phyloP scores from a whole-genome alignment of 2,329 filamentous ascomycete species.

The Grosmannia penicillata region DNA sequence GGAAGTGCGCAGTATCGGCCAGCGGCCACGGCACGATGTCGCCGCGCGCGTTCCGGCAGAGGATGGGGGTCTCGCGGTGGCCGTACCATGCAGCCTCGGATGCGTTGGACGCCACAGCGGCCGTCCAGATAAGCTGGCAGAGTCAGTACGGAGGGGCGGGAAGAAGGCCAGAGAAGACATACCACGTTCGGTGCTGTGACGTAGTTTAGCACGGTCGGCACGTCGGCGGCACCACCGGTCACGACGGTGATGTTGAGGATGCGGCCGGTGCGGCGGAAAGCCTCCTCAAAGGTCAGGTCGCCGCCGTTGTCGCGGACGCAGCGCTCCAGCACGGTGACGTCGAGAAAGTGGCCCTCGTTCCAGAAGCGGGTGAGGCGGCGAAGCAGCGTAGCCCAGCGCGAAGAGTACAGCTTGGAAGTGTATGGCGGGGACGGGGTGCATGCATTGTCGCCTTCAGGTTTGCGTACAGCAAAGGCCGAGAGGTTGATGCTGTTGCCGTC shows the following conservation, averaged over 20 bases:
- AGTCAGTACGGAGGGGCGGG: no score
- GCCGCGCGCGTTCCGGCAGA: slow-evolving; percentile 54
- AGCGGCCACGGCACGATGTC: slow-evolving; percentile 61
- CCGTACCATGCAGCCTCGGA: slow-evolving; percentile 50
- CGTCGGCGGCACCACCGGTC: slow-evolving; percentile 53
- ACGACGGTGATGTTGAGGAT: slow-evolving; percentile 87
- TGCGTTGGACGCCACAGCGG: slow-evolving; percentile 62
- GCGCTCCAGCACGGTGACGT: slow-evolving; percentile 67
- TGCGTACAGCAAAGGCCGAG: slow-evolving; percentile 58
- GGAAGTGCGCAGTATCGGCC: slow-evolving; percentile 44
- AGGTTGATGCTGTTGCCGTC: slow-evolving; percentile 71
- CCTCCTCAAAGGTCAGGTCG: slow-evolving; percentile 85
- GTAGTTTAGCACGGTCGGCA: slow-evolving; percentile 80
- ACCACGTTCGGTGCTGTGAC: slow-evolving; percentile 85
- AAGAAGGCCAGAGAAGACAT: no score
- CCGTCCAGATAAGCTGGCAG: slow-evolving; percentile 73
- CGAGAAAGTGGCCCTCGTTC: slow-evolving; percentile 68
- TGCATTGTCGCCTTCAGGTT: neutral
- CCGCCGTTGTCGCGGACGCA: slow-evolving; percentile 77
- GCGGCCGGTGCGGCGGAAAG: slow-evolving; percentile 70
- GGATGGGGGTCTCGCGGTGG: slow-evolving; percentile 46
- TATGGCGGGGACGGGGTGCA: neutral
- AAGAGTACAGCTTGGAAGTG: neutral
- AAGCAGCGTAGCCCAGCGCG: slow-evolving; percentile 39
- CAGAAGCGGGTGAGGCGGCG: slow-evolving; percentile 56